Evolutionary conservation across 1,284 basidiomycete species (phyloP).

Genomic region (Trichosporon asahii): DNA sequence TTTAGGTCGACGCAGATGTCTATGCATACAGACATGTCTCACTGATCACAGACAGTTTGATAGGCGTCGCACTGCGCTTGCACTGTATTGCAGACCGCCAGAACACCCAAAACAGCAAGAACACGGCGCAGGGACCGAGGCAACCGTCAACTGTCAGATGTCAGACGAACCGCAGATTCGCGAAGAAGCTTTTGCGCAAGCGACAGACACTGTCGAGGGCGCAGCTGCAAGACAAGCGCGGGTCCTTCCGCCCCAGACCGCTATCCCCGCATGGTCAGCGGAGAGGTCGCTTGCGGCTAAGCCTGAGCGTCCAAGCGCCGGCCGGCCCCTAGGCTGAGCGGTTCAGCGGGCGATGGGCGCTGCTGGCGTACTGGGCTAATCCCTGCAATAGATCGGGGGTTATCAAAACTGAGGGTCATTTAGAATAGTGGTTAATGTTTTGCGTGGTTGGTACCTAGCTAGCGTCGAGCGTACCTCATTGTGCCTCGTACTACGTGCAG

Average conservation of each 20-base stretch:
- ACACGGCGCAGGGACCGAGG: background rate
- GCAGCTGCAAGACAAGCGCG: background rate
- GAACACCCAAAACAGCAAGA: background rate
- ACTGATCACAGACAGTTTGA: background rate
- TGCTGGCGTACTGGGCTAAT: background rate
- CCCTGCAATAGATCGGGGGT: background rate
- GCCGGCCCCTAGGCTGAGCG: background rate
- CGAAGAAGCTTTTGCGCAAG: background rate
- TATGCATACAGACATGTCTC: conserved; percentile 11
- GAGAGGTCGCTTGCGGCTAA: background rate
- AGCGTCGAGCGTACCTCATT: background rate
- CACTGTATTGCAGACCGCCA: background rate
- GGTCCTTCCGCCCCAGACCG: background rate
- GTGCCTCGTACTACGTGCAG: background rate
- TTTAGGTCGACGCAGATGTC: background rate
- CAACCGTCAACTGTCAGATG: no score
- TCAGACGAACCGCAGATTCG: background rate
- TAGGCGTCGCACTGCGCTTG: background rate
- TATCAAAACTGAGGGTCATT: background rate
- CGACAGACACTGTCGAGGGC: background rate
- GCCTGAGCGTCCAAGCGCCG: background rate
- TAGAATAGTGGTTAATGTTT: background rate
- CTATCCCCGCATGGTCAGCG: background rate
- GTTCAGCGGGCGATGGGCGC: background rate
- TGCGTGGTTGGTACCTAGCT: background rate